Conservation (phyloP, 2,329 filamentous ascomycete species). For the Capronia americana region DNA sequence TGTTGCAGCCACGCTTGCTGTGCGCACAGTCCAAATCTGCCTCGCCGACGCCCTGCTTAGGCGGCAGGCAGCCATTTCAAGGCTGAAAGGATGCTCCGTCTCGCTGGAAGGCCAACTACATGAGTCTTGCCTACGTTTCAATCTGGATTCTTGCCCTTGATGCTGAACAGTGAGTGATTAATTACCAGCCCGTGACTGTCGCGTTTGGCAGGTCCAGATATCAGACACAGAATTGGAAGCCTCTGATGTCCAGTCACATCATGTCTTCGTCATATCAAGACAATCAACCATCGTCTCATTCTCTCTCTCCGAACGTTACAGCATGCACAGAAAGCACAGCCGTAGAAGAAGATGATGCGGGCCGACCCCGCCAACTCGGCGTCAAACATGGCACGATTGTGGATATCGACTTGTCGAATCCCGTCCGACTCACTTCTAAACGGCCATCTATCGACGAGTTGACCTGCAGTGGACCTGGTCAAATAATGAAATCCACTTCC, state of each 20-base stretch:
- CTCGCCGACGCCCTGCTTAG: slow-evolving; percentile 1
- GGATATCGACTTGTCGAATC: neutral
- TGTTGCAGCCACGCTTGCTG: slow-evolving; percentile 1
- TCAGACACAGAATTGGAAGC: neutral
- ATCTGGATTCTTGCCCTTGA: neutral
- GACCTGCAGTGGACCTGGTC: neutral
- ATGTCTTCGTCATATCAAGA: slow-evolving; percentile 6
- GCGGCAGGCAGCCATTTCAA: slow-evolving; percentile 7
- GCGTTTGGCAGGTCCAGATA: neutral
- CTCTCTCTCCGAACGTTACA: slow-evolving; percentile 1
- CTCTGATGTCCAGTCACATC: neutral
- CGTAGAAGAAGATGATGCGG: neutral
- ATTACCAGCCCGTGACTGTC: neutral
- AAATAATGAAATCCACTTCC: slow-evolving; percentile 1
- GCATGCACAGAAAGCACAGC: slow-evolving; percentile 1
- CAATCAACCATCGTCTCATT: slow-evolving; percentile 1
- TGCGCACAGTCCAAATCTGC: slow-evolving; percentile 4
- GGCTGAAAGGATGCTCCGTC: slow-evolving; percentile 6
- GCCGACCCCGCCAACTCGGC: neutral
- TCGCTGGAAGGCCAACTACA: neutral
- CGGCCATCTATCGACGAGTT: slow-evolving; percentile 7
- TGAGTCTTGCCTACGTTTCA: neutral
- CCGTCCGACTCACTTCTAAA: neutral
- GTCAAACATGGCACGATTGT: slow-evolving; percentile 8
- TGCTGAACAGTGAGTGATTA: neutral